A percentile compares a stretch with the other conserved stretches of the same genome.
phyloP scores from a whole-genome alignment of 257 asterid genomes.

The Linaria vulgaris region DNA sequence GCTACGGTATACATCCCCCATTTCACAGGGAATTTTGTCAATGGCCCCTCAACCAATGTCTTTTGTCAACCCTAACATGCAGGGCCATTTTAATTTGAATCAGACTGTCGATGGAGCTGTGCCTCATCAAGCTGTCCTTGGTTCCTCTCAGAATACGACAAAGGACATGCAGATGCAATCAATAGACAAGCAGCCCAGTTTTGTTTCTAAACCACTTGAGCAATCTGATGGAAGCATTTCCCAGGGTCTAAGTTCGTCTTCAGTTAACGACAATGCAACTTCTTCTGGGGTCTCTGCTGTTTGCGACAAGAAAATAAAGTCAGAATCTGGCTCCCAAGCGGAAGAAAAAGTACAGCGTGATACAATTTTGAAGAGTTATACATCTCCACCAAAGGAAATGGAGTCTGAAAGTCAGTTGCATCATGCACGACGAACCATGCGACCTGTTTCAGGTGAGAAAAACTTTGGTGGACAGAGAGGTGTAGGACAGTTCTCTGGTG shows the following conservation, averaged over 20 bases:
- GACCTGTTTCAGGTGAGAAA: slow-evolving; percentile 43
- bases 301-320: slow-evolving; percentile 35
- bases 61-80: slow-evolving; percentile 62
- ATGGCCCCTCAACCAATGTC: slow-evolving; percentile 58
- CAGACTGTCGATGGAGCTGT: slow-evolving; percentile 45
- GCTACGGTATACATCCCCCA: slow-evolving; percentile 64
- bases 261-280: slow-evolving; percentile 32
- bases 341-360: slow-evolving; percentile 43
- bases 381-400: slow-evolving; percentile 39
- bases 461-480: slow-evolving; percentile 43
- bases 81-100: slow-evolving; percentile 40
- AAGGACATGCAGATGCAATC: slow-evolving; percentile 35
- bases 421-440: slow-evolving; percentile 36
- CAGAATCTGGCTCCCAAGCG: slow-evolving; percentile 37
- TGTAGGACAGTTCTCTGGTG: slow-evolving; percentile 47
- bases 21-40: slow-evolving; percentile 68
- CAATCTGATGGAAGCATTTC: slow-evolving; percentile 39
- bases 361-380: slow-evolving; percentile 33
- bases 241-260: slow-evolving; percentile 30
- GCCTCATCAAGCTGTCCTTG: slow-evolving; percentile 44
- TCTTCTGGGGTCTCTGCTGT: slow-evolving; percentile 34
- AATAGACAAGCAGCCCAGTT: slow-evolving; percentile 41
- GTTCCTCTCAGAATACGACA: slow-evolving; percentile 37
- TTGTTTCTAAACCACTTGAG: slow-evolving; percentile 35
- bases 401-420: slow-evolving; percentile 45